Percentiles rank a stretch among this genome's conserved stretches.
Evolutionary conservation across 2,329 filamentous ascomycete genomes (phyloP).

Genomic region (Alternaria dauci): DNA sequence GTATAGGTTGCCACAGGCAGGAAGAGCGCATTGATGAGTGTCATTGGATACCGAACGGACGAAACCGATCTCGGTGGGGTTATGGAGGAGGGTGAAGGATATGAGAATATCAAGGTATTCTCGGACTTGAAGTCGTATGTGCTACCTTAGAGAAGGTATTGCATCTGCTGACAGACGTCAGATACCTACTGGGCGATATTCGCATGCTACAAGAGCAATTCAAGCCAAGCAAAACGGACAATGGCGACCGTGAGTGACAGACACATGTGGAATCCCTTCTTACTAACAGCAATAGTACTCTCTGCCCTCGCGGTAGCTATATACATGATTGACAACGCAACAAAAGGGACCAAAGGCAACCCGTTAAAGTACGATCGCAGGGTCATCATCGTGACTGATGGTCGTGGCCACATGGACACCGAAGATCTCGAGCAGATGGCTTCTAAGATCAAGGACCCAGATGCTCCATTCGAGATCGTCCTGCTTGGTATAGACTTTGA

Average conservation of each 20-base stretch:
- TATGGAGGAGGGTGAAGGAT: slow-evolving; percentile 72
- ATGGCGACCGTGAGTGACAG: slow-evolving; percentile 72
- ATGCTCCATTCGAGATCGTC: slow-evolving; percentile 73
- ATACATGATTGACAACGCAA: slow-evolving; percentile 88
- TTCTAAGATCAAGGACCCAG: slow-evolving; percentile 74
- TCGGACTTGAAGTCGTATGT: slow-evolving; percentile 67
- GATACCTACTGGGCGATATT: slow-evolving; percentile 73
- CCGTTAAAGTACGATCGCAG: slow-evolving; percentile 48
- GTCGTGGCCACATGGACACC: slow-evolving; percentile 73
- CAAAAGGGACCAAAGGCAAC: slow-evolving; percentile 69
- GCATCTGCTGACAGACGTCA: slow-evolving; percentile 29
- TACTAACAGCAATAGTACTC: slow-evolving; percentile 60
- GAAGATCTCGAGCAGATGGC: slow-evolving; percentile 76
- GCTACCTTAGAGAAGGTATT: fast-evolving
- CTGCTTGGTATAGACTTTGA: slow-evolving; percentile 94
- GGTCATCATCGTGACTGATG: slow-evolving; percentile 88
- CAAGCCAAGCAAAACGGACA: slow-evolving; percentile 70
- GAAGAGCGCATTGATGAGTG: slow-evolving; percentile 78
- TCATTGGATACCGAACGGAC: slow-evolving; percentile 84
- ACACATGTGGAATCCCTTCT: slow-evolving; percentile 11
- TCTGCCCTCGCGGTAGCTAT: slow-evolving; percentile 88
- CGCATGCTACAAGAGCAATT: slow-evolving; percentile 70
- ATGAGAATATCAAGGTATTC: slow-evolving; percentile 81
- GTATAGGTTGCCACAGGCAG: slow-evolving; percentile 68
- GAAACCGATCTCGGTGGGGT: slow-evolving; percentile 51